Base-by-base conservation (phyloP, 768 basidiomycete species). In the Naganishia vaughanmartiniae region DNA sequence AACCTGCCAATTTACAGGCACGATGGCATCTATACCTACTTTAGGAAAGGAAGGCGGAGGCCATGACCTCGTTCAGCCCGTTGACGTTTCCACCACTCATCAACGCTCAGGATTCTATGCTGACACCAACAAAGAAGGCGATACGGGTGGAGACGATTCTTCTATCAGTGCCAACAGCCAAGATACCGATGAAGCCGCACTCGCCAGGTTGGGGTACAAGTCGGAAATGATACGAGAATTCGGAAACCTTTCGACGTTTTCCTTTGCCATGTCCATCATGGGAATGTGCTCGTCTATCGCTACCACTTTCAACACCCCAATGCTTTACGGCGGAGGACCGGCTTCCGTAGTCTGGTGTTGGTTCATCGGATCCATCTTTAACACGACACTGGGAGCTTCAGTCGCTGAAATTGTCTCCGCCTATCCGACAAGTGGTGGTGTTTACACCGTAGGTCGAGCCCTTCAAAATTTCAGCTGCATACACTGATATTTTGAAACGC, bases 211-310 rank as follows among this genome's bases (percentile, higher is more conserved):
- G 6, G 71, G 71, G 42, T 78, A 80, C 71, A 78, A 78, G 74
- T 74, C 76, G 10, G 79, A 82, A 69, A 92, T 93, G 84, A 88
- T 87, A 79, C 85, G 91, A 70, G 91, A 93, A 83, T 93, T 93
- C 75, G 74, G 76, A 14, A 74, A 76, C 54, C 67, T 77, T 11
- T 75, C 75, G 54, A 82, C 79, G 4, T 79, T 82, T 72, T 78
- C 78, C 26, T 81, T 82, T 51, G 80, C 81, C 0, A 74, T 77
- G 60, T 74, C 72, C 10, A 76, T 75, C 68, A 75, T 75, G 76
- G 77, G 73, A 68, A 73, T 67, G 70, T 67, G 67, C 46, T 70
- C 60, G 69, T 74, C 73, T 63, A 71, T 83, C 56, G 80, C 82
- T 19, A 82, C 81, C 2, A 83, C 83, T 0, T 81, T 83, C 75